A percentile compares a stretch with the other conserved stretches of the same genome.
These are phyloP conservation scores for Solanum stenotomum DNA, from an alignment of 257 asterid species.

Conservation along the genomic window DNA sequence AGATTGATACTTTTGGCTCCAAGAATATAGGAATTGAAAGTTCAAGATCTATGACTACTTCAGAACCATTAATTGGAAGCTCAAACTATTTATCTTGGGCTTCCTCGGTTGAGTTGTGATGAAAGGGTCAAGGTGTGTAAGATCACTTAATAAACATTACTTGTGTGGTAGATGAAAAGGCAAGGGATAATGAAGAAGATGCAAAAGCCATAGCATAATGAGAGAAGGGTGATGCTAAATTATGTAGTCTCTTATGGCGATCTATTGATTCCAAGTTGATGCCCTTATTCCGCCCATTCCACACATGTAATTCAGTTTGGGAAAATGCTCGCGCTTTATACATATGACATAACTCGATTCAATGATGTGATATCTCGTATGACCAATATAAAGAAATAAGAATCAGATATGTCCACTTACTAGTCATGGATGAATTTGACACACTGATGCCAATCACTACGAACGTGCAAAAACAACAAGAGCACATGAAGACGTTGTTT, in stretches of 20 bases:
- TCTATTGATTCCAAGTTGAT: background rate
- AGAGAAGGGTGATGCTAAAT: background rate
- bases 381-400: background rate
- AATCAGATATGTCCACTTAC: background rate
- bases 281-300: background rate
- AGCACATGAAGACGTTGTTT: background rate
- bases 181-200: background rate
- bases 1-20: background rate
- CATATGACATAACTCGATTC: background rate
- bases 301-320: background rate
- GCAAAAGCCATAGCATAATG: background rate
- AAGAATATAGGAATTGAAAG: background rate
- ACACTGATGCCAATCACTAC: background rate
- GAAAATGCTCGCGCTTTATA: background rate
- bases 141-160: background rate
- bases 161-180: background rate
- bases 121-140: background rate
- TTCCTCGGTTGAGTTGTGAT: background rate
- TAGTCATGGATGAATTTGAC: background rate
- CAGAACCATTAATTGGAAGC: background rate
- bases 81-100: background rate
- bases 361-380: background rate
- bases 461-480: background rate
- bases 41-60: background rate
- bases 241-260: background rate